Percentiles rank a stretch among this genome's conserved stretches.
Evolutionary conservation across 2,329 filamentous ascomycete species (phyloP).

Genomic region (Hymenoscyphus repandus): DNA sequence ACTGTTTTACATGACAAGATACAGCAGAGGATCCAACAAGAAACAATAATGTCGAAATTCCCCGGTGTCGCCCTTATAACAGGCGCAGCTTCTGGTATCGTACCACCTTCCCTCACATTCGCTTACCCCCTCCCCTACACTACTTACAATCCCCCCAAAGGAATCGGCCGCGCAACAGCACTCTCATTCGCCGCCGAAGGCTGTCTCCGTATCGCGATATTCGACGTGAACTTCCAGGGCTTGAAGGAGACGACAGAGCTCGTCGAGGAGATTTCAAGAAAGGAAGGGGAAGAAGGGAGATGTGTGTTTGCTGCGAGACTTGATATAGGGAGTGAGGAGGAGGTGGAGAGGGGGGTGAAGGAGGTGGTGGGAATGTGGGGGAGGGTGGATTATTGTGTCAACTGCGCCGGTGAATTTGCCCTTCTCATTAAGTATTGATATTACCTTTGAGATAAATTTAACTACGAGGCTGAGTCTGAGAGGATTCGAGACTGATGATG

Average conservation of each 20-base stretch:
- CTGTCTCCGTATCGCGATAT: constrained; percentile 38
- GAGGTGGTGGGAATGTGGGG: constrained; percentile 33
- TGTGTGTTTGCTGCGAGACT: constrained; percentile 26
- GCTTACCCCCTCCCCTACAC: background rate
- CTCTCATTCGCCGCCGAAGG: constrained; percentile 41
- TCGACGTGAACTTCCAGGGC: constrained; percentile 35
- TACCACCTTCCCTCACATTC: background rate
- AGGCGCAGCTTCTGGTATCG: constrained; percentile 24
- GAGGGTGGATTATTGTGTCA: constrained; percentile 42
- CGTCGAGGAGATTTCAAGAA: constrained; percentile 19
- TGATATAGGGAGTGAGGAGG: constrained; percentile 34
- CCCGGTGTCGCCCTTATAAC: constrained; percentile 24
- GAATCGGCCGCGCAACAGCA: constrained; percentile 39
- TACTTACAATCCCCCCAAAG: constrained; percentile 23
- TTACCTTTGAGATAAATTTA: background rate
- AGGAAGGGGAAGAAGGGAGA: background rate
- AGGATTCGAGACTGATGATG: background rate
- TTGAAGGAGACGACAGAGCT: constrained; percentile 31
- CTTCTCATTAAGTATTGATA: too few species aligned
- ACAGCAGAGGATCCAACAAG: too few species aligned
- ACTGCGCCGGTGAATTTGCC: constrained; percentile 36
- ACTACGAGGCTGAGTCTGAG: background rate
- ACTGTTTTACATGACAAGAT: too few species aligned
- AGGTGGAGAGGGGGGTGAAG: constrained; percentile 33
- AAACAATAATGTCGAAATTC: constrained; percentile 14